Evolutionary conservation across 164 flowering plant genomes (phyloP).

Genomic region (Magnolia kwangsiensis): DNA sequence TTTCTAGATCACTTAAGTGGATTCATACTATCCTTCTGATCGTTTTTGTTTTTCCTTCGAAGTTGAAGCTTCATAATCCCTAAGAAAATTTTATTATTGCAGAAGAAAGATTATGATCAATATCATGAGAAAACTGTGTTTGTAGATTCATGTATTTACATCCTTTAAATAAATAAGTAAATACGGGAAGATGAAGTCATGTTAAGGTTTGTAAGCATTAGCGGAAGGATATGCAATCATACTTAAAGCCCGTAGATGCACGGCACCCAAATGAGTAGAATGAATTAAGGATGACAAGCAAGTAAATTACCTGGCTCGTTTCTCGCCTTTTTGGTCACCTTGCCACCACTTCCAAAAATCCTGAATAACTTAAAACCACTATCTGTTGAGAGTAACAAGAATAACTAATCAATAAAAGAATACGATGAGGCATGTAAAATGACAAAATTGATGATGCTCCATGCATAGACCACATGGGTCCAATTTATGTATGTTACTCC

Average conservation of each 20-base stretch:
- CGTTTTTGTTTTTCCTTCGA: too few relatives aligned
- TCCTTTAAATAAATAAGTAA: too few relatives aligned
- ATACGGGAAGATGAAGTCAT: too few relatives aligned
- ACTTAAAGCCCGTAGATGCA: neutral
- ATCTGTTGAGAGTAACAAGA: conserved; percentile 28
- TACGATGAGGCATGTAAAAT: neutral
- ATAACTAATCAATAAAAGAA: conserved; percentile 1
- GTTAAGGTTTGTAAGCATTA: too few relatives aligned
- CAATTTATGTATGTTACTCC: neutral
- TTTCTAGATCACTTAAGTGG: too few relatives aligned
- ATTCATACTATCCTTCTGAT: too few relatives aligned
- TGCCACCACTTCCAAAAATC: conserved; percentile 26
- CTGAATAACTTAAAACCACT: conserved; percentile 35
- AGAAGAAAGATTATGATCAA: too few relatives aligned
- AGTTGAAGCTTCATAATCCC: too few relatives aligned
- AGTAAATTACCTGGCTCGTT: conserved; percentile 27
- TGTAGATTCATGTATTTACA: too few relatives aligned
- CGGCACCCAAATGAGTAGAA: neutral
- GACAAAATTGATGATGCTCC: neutral
- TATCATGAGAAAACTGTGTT: too few relatives aligned
- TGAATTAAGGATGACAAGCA: neutral
- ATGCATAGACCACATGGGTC: neutral
- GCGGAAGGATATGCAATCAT: neutral
- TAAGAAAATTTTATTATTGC: too few relatives aligned
- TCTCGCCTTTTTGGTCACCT: conserved; percentile 13